Percentiles rank a stretch among this genome's conserved stretches.
These are phyloP conservation scores for Pseudonitzschia multiseries DNA, from an alignment of 108 stramenopile species.

Conservation along the genomic window DNA sequence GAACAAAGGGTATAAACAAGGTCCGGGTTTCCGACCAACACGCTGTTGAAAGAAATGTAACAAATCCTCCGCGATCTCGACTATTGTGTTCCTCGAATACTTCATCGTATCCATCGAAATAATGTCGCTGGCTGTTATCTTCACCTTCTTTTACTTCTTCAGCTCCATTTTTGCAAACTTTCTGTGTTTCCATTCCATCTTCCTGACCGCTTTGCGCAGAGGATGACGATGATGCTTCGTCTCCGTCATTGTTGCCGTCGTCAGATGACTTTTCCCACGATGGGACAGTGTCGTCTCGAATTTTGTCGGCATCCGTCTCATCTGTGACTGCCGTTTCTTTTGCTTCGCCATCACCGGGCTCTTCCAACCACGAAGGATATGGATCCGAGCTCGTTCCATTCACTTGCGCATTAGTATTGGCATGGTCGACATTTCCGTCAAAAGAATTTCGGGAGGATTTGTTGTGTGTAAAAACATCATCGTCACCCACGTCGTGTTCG, in stretches of 20 bases:
- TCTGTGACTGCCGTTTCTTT: neutral
- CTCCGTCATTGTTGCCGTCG: neutral
- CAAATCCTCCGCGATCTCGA: slow-evolving; percentile 59
- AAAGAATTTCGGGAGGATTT: neutral
- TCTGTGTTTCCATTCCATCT: neutral
- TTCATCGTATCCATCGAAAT: slow-evolving; percentile 6
- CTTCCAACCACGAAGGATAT: neutral
- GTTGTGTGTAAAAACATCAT: neutral
- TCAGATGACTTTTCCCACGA: neutral
- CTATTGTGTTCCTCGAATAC: neutral
- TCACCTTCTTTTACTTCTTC: neutral
- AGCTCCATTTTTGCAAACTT: neutral
- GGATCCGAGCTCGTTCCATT: neutral
- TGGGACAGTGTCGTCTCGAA: neutral
- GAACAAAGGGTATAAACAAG: slow-evolving; percentile 73
- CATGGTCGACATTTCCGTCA: neutral
- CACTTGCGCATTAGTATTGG: neutral
- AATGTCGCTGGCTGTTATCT: slow-evolving; percentile 7
- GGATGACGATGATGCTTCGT: neutral
- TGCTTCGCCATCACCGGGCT: neutral
- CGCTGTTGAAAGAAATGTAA: slow-evolving; percentile 69
- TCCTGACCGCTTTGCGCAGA: neutral
- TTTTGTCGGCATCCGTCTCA: neutral
- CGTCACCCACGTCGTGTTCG: neutral
- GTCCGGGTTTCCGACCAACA: slow-evolving; percentile 62